Base-by-base conservation (phyloP, 1,139 yeast genomes). In the Candida buenavistaensis region DNA sequence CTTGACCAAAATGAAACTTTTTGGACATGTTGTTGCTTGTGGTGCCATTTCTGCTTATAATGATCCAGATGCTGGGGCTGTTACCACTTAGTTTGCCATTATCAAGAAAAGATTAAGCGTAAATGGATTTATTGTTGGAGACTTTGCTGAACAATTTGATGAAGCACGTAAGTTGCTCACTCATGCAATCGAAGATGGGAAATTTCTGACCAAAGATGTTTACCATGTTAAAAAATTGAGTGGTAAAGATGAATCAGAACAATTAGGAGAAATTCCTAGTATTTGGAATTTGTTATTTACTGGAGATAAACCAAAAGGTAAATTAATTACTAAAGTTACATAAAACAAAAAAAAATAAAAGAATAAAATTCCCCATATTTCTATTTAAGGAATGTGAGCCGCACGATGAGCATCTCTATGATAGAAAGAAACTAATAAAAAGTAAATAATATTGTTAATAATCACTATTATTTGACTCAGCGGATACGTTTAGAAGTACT, bases 21-120 rank as follows among this genome's bases (percentile, higher is more conserved):
- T 50, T 33, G 81, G 79, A 30, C 59, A 55, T 11, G 59, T 81
- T 33, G 53, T 78, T 40, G 80, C 79, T 20, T 78, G 85, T 60
- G 88, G 87, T 37, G 68, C 81, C 3, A 76, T 81, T 44, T 57
- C 85, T 22, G 77, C 77, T 36, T 80, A 80, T 55, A 75, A 78
- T 47, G 74, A 72, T 41, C 41, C 45, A 7, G 46, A 53, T 4
- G 64, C 66, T 36, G 41, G 55, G 17, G 54, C 41, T 1, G 60
- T 75, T 35, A 52, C 55, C 22, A 57, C 53, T 40, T 75, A 77
- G 68, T 48, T 59, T n/a, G 50, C 59, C 25, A 68, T 78, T 33
- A 64, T 74, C 37, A 57, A 62, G 28, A 75, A 70, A 51, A 61
- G 80, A 48, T 60, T 78, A 41, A 61, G 59, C 1, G 65, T 77